A percentile compares a stretch with the other conserved stretches of the same genome.
These are phyloP conservation scores for Picea abies DNA, from an alignment of 83 land plant species.

Conservation along the genomic window DNA sequence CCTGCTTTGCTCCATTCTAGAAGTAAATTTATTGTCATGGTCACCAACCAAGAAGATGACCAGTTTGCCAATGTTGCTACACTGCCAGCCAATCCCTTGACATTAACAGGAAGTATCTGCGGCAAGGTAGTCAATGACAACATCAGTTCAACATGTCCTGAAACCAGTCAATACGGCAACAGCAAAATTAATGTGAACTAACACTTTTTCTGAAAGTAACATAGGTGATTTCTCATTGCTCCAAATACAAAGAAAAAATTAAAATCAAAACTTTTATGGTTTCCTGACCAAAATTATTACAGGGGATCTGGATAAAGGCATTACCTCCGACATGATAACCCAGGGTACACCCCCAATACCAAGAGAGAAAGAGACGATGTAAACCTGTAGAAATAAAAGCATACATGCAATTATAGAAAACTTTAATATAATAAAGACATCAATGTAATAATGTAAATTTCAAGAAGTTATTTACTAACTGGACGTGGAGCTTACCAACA, in stretches of 20 bases:
- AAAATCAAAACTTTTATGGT: neutral
- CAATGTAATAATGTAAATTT: neutral
- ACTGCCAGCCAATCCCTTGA: slow-evolving; percentile 95
- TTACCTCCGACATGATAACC: slow-evolving; percentile 33
- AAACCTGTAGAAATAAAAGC: slow-evolving; percentile 14
- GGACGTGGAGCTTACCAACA: slow-evolving; percentile 14
- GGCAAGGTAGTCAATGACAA: neutral
- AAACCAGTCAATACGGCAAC: neutral
- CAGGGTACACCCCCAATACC: slow-evolving; percentile 30
- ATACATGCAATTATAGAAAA: neutral
- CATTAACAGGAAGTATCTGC: slow-evolving; percentile 87
- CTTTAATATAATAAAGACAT: neutral
- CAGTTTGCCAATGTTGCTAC: slow-evolving; percentile 88
- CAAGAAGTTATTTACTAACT: neutral
- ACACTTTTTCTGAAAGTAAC: neutral
- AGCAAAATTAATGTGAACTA: neutral
- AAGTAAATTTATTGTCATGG: slow-evolving; percentile 82
- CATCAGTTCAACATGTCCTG: neutral
- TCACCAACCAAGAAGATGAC: slow-evolving; percentile 65
- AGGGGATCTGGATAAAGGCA: no score
- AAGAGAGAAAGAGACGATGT: slow-evolving; percentile 22
- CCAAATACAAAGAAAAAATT: neutral
- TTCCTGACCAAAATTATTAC: neutral
- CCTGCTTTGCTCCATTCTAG: slow-evolving; percentile 87
- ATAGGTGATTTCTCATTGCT: neutral